Base-by-base conservation (phyloP, 257 asterid species). In the Parsonsia alboflavescens region DNA sequence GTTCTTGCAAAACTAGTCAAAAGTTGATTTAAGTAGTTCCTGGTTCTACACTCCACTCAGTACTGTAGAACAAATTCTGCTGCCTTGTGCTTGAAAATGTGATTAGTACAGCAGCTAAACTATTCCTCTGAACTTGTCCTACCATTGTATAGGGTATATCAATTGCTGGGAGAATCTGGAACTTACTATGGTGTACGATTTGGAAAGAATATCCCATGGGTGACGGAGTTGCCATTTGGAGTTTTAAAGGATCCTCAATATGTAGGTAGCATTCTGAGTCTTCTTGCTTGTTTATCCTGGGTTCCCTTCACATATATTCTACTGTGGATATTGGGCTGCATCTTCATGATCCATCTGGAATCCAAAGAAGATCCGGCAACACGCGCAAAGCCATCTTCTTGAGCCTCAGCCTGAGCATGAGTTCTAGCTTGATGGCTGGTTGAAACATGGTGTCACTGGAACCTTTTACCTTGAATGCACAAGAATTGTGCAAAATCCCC, bases 181-280 rank as follows among this genome's bases (percentile, higher is more conserved):
- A 90, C 97, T 7, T 94, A 92, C 82, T 94, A 94, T 71, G 99
- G 99, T 1, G 90, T 94, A 46, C 91, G 99, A 21, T 94, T 94
- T 48, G 97, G 97, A 22, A 94, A 89, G 91, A 78, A 62, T 72
- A 80, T 94, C 58, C 96, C 96, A 1, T 92, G 97, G 99, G 97
- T 84, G 72, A 92, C 91, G 0, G 84, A 82, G 64, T 94, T 92
- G 64, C 99, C 97, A 1, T 92, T 94, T 24, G 99, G 99, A 76
- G 93, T 90, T 30, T 85, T 94, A 49, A 81, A 63, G 1, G 99
- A 94, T 85, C 99, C 99, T 71, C 99, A 94, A 83, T 94, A 94
- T 21, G 89, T 89, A 0, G 97, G 99, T 61, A 89, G 96, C 87
- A 78, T 94, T 70, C 13, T 82, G 87, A 90, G 99, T 84, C 89